A percentile compares a stretch with the other conserved stretches of the same genome.
Evolutionary conservation across 164 flowering plant species (phyloP).

Genomic region (Macadamia integrifolia): DNA sequence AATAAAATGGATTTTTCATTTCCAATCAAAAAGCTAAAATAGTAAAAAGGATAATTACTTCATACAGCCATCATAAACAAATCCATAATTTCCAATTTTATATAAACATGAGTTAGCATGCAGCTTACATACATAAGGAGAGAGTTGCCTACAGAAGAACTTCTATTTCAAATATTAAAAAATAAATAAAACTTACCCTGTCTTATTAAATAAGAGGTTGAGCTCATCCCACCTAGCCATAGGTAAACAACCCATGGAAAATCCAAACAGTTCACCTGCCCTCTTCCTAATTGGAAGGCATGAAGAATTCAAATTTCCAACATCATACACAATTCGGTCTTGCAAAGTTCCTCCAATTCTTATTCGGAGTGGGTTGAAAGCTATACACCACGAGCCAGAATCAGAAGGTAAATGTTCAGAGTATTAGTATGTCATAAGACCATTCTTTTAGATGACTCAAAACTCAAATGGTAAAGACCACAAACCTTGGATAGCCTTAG

Average conservation of each 20-base stretch:
- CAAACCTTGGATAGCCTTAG: conserved; percentile 19
- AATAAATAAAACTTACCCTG: conserved; percentile 34
- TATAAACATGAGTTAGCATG: too few species aligned
- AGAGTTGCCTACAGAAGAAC: too few species aligned
- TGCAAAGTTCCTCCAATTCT: conserved; percentile 37
- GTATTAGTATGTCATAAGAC: background rate
- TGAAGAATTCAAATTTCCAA: conserved; percentile 29
- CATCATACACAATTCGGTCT: conserved; percentile 28
- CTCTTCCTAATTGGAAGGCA: conserved; percentile 46
- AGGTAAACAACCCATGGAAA: conserved; percentile 53
- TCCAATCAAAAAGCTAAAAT: too few species aligned
- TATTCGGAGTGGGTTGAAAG: conserved; percentile 27
- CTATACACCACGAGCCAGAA: conserved; percentile 14
- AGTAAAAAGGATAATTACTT: too few species aligned
- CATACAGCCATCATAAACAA: too few species aligned
- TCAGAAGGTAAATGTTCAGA: background rate
- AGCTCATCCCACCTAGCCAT: conserved; percentile 69
- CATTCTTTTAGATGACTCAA: background rate
- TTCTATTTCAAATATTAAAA: too few species aligned
- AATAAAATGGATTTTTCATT: too few species aligned
- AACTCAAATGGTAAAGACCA: background rate
- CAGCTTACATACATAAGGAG: too few species aligned
- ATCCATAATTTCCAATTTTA: too few species aligned
- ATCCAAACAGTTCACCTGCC: conserved; percentile 52
- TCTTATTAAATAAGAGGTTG: conserved; percentile 42